Conservation (phyloP, 331 rosid species). For the Prunus yedoensis region DNA sequence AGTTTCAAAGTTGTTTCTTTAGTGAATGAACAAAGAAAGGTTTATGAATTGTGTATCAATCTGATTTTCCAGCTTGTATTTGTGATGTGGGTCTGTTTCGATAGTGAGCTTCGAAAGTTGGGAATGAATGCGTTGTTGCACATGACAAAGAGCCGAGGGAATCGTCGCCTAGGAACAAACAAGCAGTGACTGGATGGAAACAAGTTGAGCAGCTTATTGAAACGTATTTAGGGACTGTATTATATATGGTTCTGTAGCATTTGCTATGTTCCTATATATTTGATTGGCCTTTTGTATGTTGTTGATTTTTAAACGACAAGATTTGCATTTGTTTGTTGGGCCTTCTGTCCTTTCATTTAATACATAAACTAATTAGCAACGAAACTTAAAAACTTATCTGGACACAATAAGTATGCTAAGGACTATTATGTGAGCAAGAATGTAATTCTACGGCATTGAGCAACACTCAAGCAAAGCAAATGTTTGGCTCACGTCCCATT, state of each 20-base stretch:
- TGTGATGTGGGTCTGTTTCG: neutral
- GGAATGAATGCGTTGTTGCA: neutral
- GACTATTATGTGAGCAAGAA: too few species aligned
- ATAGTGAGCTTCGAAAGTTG: neutral
- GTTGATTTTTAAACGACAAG: neutral
- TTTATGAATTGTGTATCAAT: neutral
- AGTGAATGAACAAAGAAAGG: neutral
- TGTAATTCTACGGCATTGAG: too few species aligned
- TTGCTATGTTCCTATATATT: neutral
- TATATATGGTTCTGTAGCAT: too few species aligned
- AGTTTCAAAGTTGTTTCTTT: neutral
- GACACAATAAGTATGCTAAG: too few species aligned
- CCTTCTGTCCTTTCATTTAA: neutral
- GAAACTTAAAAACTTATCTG: too few species aligned
- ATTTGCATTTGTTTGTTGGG: too few species aligned
- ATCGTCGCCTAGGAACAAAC: conserved; percentile 2
- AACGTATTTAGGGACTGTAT: neutral
- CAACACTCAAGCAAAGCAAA: too few species aligned
- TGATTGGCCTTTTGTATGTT: neutral
- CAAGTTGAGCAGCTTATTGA: neutral
- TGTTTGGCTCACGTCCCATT: too few species aligned
- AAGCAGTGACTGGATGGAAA: neutral
- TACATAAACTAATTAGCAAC: too few species aligned
- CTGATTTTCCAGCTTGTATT: neutral
- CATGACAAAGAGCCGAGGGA: neutral